phyloP scores from a whole-genome alignment of 2,329 filamentous ascomycete genomes.

The Cladosporium sp. region DNA sequence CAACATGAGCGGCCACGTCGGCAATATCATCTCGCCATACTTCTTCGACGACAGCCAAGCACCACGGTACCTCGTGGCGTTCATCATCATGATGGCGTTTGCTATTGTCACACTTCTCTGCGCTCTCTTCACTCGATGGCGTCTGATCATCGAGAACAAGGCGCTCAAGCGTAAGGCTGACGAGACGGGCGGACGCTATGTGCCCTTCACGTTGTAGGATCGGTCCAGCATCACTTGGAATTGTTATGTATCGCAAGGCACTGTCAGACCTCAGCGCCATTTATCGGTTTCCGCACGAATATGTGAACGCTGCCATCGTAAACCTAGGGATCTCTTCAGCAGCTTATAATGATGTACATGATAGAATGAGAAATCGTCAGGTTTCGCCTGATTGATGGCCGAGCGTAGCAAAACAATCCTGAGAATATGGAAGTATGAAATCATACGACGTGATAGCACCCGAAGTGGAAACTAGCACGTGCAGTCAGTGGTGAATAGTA shows the following conservation, averaged over 20 bases:
- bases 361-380: too few species aligned
- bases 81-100: constrained; percentile 20
- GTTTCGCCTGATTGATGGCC: too few species aligned
- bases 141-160: constrained; percentile 18
- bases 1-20: constrained; percentile 41
- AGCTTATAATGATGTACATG: too few species aligned
- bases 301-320: too few species aligned
- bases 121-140: constrained; percentile 12
- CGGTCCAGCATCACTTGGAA: neutral
- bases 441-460: too few species aligned
- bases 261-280: too few species aligned
- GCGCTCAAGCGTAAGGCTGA: constrained; percentile 11
- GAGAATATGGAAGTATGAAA: too few species aligned
- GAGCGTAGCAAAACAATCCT: too few species aligned
- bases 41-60: constrained; percentile 34
- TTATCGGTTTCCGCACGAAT: too few species aligned
- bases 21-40: constrained; percentile 44
- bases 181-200: constrained; percentile 3
- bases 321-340: too few species aligned
- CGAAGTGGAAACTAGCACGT: too few species aligned
- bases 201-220: constrained; percentile 8
- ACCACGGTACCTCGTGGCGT: constrained; percentile 17
- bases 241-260: neutral
- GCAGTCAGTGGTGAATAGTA: too few species aligned
- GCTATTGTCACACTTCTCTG: constrained; percentile 3